Conservation (phyloP, 1,284 basidiomycete species). For the Cerioporus squamosus region DNA sequence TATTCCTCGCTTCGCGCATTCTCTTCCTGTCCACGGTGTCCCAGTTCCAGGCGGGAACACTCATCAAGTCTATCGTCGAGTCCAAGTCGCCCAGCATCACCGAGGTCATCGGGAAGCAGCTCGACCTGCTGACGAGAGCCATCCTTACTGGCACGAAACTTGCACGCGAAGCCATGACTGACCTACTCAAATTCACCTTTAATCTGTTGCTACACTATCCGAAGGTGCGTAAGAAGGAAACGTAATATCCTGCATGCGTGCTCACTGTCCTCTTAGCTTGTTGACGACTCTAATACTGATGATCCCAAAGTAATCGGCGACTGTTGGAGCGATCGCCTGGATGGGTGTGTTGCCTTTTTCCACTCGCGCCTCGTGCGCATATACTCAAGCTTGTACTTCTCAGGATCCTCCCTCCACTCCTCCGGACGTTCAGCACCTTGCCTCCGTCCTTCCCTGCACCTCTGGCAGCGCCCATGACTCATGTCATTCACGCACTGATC, state of each 20-base stretch:
- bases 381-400: background rate
- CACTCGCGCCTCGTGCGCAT: background rate
- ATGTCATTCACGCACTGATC: constrained; percentile 76
- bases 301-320: constrained; percentile 56
- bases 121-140: constrained; percentile 51
- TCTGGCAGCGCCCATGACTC: constrained; percentile 68
- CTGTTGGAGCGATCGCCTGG: constrained; percentile 70
- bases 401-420: constrained; percentile 62
- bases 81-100: constrained; percentile 58
- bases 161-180: constrained; percentile 72
- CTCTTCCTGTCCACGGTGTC: constrained; percentile 74
- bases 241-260: constrained; percentile 15
- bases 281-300: constrained; percentile 30
- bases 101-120: constrained; percentile 62
- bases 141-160: constrained; percentile 56
- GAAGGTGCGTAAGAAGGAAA: constrained; percentile 50
- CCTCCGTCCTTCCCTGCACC: constrained; percentile 64
- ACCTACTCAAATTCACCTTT: constrained; percentile 78
- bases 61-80: constrained; percentile 64
- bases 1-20: constrained; percentile 77
- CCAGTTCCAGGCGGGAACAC: constrained; percentile 42
- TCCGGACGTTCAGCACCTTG: constrained; percentile 65
- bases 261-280: constrained; percentile 35
- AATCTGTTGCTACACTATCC: constrained; percentile 78
- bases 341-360: constrained; percentile 51